These are phyloP conservation scores for Eucalyptus cloeziana DNA, from an alignment of 345 rosid genomes.

Conservation along the genomic window DNA sequence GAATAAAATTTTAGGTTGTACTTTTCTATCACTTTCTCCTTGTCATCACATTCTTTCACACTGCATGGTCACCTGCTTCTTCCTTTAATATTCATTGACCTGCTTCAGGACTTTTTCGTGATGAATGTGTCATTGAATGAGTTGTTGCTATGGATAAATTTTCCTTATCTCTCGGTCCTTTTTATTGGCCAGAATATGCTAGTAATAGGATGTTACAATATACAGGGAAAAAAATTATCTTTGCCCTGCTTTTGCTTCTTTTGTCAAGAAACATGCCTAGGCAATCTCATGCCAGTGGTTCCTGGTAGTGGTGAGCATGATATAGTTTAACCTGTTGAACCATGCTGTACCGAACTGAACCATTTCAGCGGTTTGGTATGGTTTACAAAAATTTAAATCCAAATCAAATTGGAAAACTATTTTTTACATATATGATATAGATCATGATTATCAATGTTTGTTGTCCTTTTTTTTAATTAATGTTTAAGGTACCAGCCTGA, in stretches of 20 bases:
- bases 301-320: not conserved
- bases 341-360: not conserved
- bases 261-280: not conserved
- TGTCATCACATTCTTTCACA: not conserved
- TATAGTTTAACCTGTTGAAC: not conserved
- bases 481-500: not conserved
- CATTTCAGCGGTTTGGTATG: not conserved
- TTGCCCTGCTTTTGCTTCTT: not conserved
- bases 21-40: not conserved
- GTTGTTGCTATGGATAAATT: not conserved
- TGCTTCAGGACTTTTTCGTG: not conserved
- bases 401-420: not conserved
- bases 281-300: not conserved
- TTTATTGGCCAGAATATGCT: not conserved
- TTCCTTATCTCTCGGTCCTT: not conserved
- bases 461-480: not conserved
- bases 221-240: not conserved
- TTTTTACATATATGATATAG: not conserved
- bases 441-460: not conserved
- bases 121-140: not conserved
- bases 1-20: not conserved
- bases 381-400: not conserved
- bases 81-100: not conserved
- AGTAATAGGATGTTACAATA: not conserved
- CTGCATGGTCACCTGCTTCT: not conserved